These are phyloP conservation scores for Herpetomonas muscarum DNA, from an alignment of 208 protist genomes.

Conservation along the genomic window DNA sequence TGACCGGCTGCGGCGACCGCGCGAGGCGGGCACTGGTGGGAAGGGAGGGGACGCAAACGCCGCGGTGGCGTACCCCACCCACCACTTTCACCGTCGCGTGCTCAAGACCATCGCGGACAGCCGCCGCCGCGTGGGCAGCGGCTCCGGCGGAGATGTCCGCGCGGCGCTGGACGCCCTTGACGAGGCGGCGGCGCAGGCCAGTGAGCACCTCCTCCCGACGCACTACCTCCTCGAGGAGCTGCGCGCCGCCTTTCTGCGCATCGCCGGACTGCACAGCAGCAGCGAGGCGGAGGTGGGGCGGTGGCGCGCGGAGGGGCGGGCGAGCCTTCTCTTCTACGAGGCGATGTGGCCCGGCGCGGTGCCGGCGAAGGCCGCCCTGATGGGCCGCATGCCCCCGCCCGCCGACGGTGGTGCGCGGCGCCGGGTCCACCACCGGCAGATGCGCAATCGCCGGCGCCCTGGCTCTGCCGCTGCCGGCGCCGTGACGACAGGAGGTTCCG, in stretches of 20 bases:
- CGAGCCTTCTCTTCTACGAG: constrained; percentile 34
- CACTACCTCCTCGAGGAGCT: constrained; percentile 49
- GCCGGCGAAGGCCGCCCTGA: constrained; percentile 24
- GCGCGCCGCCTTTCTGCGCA: constrained; percentile 18
- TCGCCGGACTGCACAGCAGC: constrained; percentile 7
- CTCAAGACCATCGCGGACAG: constrained; percentile 14
- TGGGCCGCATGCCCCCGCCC: constrained; percentile 20
- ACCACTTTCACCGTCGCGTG: constrained; percentile 29
- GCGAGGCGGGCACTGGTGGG: too few relatives aligned
- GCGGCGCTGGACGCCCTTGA: constrained; percentile 5
- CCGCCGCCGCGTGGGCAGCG: constrained; percentile 4
- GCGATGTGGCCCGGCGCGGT: constrained; percentile 31
- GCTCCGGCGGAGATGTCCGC: neutral
- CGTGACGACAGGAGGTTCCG: neutral
- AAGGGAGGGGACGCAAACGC: constrained; percentile 6
- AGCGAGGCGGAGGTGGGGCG: constrained; percentile 7
- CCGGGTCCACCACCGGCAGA: constrained; percentile 12
- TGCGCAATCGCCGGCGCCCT: constrained; percentile 19
- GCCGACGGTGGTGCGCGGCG: constrained; percentile 26
- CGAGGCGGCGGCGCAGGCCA: constrained; percentile 10
- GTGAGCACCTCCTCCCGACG: constrained; percentile 18
- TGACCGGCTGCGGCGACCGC: constrained; percentile 16
- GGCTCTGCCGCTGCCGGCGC: neutral
- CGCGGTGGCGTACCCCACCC: constrained; percentile 27
- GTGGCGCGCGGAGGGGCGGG: constrained; percentile 7